Evolutionary conservation across 768 basidiomycete species (phyloP).

Genomic region (Boletus eberwhitei): DNA sequence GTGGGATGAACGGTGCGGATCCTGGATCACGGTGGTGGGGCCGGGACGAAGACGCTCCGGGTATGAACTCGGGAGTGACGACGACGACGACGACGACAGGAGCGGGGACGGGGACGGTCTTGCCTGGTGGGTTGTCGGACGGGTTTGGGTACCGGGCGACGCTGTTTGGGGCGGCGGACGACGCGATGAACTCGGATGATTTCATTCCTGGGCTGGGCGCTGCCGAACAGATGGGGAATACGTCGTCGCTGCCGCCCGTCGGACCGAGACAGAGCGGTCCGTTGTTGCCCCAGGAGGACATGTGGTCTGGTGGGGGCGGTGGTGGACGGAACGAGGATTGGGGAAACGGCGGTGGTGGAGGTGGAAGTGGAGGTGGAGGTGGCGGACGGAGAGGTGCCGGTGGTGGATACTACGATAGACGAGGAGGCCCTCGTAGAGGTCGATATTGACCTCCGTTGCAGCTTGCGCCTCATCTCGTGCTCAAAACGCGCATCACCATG

Average conservation of each 20-base stretch:
- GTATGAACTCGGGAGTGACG: neutral
- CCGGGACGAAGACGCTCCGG: slow-evolving; percentile 41
- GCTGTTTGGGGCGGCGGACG: slow-evolving; percentile 24
- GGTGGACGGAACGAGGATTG: slow-evolving; percentile 37
- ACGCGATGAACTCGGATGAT: slow-evolving; percentile 44
- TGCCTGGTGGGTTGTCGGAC: slow-evolving; percentile 17
- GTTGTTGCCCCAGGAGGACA: slow-evolving; percentile 51
- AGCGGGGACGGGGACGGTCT: slow-evolving; percentile 8
- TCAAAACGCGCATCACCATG: neutral
- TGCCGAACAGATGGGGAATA: slow-evolving; percentile 24
- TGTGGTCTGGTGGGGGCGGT: slow-evolving; percentile 37
- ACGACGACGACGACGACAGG: neutral
- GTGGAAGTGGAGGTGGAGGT: no score
- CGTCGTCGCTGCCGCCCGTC: slow-evolving; percentile 17
- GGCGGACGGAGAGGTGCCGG: slow-evolving; percentile 28
- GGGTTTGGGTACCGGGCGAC: slow-evolving; percentile 25
- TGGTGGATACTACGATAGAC: slow-evolving; percentile 31
- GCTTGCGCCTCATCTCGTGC: neutral
- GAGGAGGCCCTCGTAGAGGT: slow-evolving; percentile 25
- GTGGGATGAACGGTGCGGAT: slow-evolving; percentile 12
- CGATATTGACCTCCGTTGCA: slow-evolving; percentile 9
- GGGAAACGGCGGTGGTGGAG: slow-evolving; percentile 33
- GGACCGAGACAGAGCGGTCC: slow-evolving; percentile 35
- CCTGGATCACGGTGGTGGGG: slow-evolving; percentile 39
- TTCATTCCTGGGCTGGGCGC: slow-evolving; percentile 64